phyloP scores from a whole-genome alignment of 106 monocot genomes.

The Acanthochlamys bracteata region DNA sequence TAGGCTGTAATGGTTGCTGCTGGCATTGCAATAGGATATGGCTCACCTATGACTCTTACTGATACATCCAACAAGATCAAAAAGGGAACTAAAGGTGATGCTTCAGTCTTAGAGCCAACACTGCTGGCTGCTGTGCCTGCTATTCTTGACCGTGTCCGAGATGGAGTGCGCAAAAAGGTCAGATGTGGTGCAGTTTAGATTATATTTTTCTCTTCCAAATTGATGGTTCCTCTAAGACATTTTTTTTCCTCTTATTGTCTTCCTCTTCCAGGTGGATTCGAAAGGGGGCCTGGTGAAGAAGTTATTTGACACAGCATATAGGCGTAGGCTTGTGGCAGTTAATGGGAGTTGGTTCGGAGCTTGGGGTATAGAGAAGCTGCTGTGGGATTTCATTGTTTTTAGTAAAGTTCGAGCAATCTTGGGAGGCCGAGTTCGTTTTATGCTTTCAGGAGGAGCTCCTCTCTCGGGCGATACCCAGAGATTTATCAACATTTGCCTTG shows the following conservation, averaged over 20 bases:
- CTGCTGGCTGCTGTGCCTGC: constrained; percentile 95
- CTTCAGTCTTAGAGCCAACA: constrained; percentile 76
- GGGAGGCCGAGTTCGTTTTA: constrained; percentile 77
- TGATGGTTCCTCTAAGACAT: not conserved
- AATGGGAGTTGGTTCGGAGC: constrained; percentile 99
- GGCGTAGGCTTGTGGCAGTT: constrained; percentile 71
- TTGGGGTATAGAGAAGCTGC: constrained; percentile 82
- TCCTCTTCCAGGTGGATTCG: constrained; percentile 64
- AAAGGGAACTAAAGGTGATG: constrained; percentile 92
- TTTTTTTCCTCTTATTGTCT: constrained; percentile 2
- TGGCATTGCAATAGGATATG: constrained; percentile 87
- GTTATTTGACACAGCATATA: constrained; percentile 83
- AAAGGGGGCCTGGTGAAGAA: constrained; percentile 87
- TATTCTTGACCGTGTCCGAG: constrained; percentile 90
- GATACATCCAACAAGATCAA: constrained; percentile 99
- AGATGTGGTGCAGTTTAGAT: constrained; percentile 1
- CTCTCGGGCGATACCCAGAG: constrained; percentile 95
- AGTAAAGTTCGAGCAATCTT: constrained; percentile 86
- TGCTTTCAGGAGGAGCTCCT: constrained; percentile 96
- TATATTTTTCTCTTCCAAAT: not conserved
- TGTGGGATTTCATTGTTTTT: constrained; percentile 93
- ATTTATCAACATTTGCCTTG: constrained; percentile 97
- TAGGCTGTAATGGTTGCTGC: constrained; percentile 79
- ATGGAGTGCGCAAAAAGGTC: constrained; percentile 97
- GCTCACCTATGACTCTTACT: constrained; percentile 90